Evolutionary conservation across 805 yeast genomes (phyloP), one percentile per base, ranked within the genome.

Genomic region (Lipomyces sp.): DNA sequence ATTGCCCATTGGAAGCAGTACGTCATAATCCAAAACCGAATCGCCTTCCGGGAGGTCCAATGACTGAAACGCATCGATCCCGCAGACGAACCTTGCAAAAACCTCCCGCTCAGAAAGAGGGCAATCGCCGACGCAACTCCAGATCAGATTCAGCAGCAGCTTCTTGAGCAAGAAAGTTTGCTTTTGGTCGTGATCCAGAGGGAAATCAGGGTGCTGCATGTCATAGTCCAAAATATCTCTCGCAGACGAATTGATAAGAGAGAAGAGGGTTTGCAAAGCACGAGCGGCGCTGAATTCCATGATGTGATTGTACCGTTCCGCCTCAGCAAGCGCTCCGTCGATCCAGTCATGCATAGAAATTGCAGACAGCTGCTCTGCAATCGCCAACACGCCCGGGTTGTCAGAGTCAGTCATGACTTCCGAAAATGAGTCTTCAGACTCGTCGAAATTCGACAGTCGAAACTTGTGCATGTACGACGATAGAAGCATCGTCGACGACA

Each of bases 91-190:
- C 4, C 23, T 19, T 8, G 57, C 49, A 29, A 70, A 65, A 0
- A 54, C 49, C 0, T 63, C 37, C 1, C 82, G 70, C 1, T 73
- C 78, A 0, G 55, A 59, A 1, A 65, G 38, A 0, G 70, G 40
- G 33, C 77, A 65, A 57, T 81, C 86, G 0, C 91, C 91, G 0
- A 80, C 72, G 60, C 81, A 77, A 0, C 87, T 71, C 93, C 93
- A 85, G 0, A 76, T 63, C 14, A 79, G 36, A 0, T 82, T 64
- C 4, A 66, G 41, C 3, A 67, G 60, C 16, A 68, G 18, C 5
- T 56, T 53, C 7, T 56, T 55, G 13, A 44, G 31, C 6, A 63
- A 39, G 51, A 43, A 66, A 43, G 36, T 44, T n/a, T 48, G 33
- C 31, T 47, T 39, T 31, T 71, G 72, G 2, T 64, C 70, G 1